Evolutionary conservation across 2,329 filamentous ascomycete species (phyloP).

Genomic region (Colletotrichum paranaense): DNA sequence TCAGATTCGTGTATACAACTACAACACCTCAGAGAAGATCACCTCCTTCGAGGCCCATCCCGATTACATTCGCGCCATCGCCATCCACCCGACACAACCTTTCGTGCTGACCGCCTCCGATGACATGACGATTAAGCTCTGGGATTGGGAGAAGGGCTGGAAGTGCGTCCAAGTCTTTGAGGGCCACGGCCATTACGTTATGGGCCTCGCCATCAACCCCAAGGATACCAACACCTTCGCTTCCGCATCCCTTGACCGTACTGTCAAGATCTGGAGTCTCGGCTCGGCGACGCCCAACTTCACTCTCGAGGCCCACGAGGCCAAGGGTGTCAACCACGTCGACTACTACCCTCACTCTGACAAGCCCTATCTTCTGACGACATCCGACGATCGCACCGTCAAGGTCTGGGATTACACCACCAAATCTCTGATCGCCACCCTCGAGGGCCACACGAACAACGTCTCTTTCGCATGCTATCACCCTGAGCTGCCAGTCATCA

Average conservation of each 20-base stretch:
- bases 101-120: conserved; percentile 96
- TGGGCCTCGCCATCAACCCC: conserved; percentile 96
- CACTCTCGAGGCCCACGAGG: conserved; percentile 95
- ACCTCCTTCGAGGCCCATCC: conserved; percentile 97
- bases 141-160: conserved; percentile 99
- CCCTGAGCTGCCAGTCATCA: conserved; percentile 95
- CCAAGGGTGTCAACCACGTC: conserved; percentile 97
- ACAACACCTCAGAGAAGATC: conserved; percentile 99
- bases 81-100: conserved; percentile 93
- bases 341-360: conserved; percentile 85
- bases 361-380: conserved; percentile 91
- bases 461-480: conserved; percentile 99
- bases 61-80: conserved; percentile 97
- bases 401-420: conserved; percentile 99
- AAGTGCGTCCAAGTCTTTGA: conserved; percentile 98
- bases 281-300: conserved; percentile 95
- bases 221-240: conserved; percentile 95
- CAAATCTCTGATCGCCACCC: conserved; percentile 94
- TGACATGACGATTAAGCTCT: conserved; percentile 98
- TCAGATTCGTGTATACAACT: conserved; percentile 88
- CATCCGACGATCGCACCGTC: conserved; percentile 83
- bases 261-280: conserved; percentile 97
- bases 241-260: conserved; percentile 94
- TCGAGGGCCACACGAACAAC: conserved; percentile 97
- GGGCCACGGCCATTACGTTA: conserved; percentile 95